These are phyloP conservation scores for Populus tomentosa DNA, from an alignment of 441 rosid species.

Conservation along the genomic window DNA sequence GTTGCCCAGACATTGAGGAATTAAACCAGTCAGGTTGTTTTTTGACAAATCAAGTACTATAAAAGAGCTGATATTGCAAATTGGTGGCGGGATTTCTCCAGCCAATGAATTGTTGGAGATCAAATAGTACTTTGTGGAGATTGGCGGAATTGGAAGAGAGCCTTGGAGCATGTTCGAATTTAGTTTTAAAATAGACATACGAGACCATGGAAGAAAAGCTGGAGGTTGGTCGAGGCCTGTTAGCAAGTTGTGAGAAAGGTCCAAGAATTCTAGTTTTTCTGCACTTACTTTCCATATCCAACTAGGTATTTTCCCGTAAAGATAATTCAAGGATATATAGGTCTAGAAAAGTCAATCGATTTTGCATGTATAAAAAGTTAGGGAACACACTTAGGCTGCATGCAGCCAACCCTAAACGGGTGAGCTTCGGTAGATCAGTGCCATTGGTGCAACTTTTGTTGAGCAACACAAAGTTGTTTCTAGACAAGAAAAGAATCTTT, in stretches of 20 bases:
- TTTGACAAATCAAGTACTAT: conserved; percentile 20
- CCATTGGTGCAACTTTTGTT: no score
- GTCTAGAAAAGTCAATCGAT: not conserved
- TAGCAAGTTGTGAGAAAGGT: conserved; percentile 19
- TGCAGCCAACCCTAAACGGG: not conserved
- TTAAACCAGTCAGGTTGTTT: conserved; percentile 9
- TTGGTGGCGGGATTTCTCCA: conserved; percentile 22
- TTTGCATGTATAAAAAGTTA: not conserved
- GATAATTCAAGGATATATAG: conserved; percentile 4
- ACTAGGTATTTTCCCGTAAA: conserved; percentile 1
- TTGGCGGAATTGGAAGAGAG: not conserved
- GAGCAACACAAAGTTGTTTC: no score
- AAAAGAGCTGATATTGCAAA: conserved; percentile 26
- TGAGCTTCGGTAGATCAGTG: not conserved
- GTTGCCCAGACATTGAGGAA: conserved; percentile 19
- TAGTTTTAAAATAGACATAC: no score
- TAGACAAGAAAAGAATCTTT: no score
- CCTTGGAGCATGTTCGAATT: no score
- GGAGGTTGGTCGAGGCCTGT: not conserved
- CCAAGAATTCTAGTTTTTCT: not conserved
- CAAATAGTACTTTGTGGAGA: not conserved
- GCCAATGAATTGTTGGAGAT: not conserved
- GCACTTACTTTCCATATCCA: conserved; percentile 6
- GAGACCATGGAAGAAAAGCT: no score
- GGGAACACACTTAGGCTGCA: conserved; percentile 16